These are phyloP conservation scores for Macrophomina phaseolina DNA, from an alignment of 2,329 filamentous ascomycete genomes.

Conservation along the genomic window DNA sequence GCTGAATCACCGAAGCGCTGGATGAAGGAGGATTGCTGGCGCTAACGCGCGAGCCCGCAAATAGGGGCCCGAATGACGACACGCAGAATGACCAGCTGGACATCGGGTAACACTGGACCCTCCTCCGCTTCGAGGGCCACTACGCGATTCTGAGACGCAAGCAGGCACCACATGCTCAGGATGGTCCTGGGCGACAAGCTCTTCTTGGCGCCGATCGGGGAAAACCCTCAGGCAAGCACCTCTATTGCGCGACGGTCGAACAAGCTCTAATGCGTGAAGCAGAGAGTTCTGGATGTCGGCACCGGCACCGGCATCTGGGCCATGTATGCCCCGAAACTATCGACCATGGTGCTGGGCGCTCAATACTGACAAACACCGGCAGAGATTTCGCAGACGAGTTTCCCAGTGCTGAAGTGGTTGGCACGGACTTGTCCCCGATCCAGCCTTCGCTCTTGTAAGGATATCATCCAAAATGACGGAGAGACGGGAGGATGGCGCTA, in stretches of 20 bases:
- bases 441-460: conserved; percentile 38
- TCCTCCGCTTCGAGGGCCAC: not conserved
- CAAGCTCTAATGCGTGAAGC: not conserved
- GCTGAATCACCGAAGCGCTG: not conserved
- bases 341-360: not conserved
- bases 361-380: not conserved
- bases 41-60: not conserved
- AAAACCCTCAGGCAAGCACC: conserved; percentile 32
- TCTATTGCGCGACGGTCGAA: no score
- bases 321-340: conserved; percentile 33
- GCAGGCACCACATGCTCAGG: conserved; percentile 37
- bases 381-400: conserved; percentile 43
- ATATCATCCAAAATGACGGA: not conserved
- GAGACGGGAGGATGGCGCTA: conserved; percentile 48
- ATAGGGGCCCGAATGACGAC: conserved; percentile 39
- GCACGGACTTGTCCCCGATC: conserved; percentile 56
- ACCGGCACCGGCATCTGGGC: conserved; percentile 51
- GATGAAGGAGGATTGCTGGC: not conserved
- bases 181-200: conserved; percentile 37
- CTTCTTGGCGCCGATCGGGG: conserved; percentile 33
- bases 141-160: not conserved
- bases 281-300: conserved; percentile 46
- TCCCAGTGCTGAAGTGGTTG: conserved; percentile 45
- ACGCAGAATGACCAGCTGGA: conserved; percentile 26
- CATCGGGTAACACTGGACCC: conserved; percentile 8